Conservation (phyloP, 192 early-diverging fungal genomes). For the Umbelopsis sp. region DNA sequence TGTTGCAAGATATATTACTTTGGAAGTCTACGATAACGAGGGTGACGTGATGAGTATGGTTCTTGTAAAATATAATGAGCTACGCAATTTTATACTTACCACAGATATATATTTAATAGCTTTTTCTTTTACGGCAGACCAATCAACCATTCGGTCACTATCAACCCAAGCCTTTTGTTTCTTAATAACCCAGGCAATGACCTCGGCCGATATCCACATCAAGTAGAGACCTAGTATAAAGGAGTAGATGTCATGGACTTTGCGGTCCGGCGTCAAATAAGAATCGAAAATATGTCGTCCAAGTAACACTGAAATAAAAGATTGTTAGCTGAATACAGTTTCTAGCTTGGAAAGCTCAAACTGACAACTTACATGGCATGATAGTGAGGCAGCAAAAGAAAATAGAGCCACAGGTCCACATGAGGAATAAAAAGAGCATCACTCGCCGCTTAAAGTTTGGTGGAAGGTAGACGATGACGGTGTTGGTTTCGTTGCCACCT, state of each 20-base stretch:
- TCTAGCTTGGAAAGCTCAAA: not conserved
- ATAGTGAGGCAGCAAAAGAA: slow-evolving; percentile 51
- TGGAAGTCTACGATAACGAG: slow-evolving; percentile 20
- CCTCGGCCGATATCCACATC: slow-evolving; percentile 35
- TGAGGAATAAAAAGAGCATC: slow-evolving; percentile 44
- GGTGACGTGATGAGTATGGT: not conserved
- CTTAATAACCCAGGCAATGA: slow-evolving; percentile 38
- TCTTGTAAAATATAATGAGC: too few species aligned
- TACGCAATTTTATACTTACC: not conserved
- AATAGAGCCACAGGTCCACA: slow-evolving; percentile 53
- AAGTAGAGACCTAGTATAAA: slow-evolving; percentile 70
- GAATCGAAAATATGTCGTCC: slow-evolving; percentile 54
- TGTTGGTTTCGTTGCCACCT: slow-evolving; percentile 34
- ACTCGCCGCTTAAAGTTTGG: slow-evolving; percentile 63
- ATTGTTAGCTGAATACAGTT: not conserved
- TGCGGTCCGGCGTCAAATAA: slow-evolving; percentile 46
- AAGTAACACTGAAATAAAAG: slow-evolving; percentile 49
- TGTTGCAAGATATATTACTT: slow-evolving; percentile 49
- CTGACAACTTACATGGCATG: slow-evolving; percentile 42
- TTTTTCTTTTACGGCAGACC: not conserved
- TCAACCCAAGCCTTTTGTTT: slow-evolving; percentile 11
- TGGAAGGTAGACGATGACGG: slow-evolving; percentile 84
- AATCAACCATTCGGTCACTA: slow-evolving; percentile 1
- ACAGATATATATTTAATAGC: not conserved
- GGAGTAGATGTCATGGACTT: slow-evolving; percentile 79